A percentile compares a stretch with the other conserved stretches of the same genome.
These are phyloP conservation scores for Pichia deserticola DNA, from an alignment of 805 yeast genomes.

Conservation along the genomic window DNA sequence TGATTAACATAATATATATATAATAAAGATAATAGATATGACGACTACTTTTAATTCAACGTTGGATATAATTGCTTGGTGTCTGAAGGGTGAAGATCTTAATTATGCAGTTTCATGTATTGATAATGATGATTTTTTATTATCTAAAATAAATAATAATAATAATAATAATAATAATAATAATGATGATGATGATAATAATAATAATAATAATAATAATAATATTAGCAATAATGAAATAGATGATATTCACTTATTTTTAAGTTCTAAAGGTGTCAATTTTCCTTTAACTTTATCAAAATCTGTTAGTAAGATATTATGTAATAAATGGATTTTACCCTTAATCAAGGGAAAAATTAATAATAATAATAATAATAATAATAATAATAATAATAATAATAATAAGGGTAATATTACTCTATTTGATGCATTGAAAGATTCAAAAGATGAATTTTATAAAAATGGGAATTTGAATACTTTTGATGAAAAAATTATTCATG, in stretches of 20 bases:
- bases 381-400: neutral
- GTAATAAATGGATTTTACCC: neutral
- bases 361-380: neutral
- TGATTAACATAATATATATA: too few species aligned
- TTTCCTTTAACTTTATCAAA: slow-evolving; percentile 3
- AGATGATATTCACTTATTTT: too few species aligned
- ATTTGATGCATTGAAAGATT: neutral
- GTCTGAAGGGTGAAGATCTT: slow-evolving; percentile 4
- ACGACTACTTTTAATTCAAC: neutral
- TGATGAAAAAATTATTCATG: too few species aligned
- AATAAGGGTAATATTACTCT: neutral
- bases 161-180: neutral
- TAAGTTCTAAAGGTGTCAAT: neutral
- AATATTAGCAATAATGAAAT: neutral
- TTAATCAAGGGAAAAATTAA: neutral
- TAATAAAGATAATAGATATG: too few species aligned
- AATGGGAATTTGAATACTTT: neutral
- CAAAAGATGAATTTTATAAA: neutral
- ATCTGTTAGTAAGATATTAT: neutral
- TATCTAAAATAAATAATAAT: neutral
- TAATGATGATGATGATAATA: neutral
- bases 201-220: neutral
- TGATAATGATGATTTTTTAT: neutral
- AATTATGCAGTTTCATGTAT: neutral
- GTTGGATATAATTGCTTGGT: neutral